phyloP scores from a whole-genome alignment of 352 stramenopile species.

The Globisporangium cylindrosporum region DNA sequence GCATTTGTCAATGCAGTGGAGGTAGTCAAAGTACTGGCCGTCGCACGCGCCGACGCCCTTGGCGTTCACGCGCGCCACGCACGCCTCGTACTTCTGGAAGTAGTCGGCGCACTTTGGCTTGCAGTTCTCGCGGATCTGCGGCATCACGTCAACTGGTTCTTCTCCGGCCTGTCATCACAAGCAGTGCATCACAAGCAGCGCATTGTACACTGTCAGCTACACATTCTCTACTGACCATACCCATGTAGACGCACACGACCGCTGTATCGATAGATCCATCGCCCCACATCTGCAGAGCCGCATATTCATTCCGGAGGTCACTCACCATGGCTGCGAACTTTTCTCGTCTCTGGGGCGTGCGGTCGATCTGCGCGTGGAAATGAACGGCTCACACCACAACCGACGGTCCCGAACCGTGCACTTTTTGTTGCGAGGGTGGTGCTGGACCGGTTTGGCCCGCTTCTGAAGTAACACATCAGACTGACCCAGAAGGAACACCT shows the following conservation, averaged over 20 bases:
- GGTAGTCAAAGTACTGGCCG: constrained; percentile 94
- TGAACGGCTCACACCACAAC: constrained; percentile 40
- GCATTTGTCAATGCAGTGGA: constrained; percentile 96
- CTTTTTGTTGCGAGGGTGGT: constrained; percentile 13
- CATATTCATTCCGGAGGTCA: constrained; percentile 17
- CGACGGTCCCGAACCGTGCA: constrained; percentile 15
- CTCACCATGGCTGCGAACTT: constrained; percentile 21
- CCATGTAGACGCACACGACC: too few species aligned
- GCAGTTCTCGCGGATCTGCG: constrained; percentile 90
- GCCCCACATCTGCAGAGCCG: background rate
- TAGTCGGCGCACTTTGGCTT: constrained; percentile 88
- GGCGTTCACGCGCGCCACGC: constrained; percentile 87
- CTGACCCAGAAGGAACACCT: background rate
- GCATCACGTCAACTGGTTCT: constrained; percentile 93
- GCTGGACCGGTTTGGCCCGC: background rate
- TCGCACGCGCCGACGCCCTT: constrained; percentile 93
- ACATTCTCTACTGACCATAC: background rate
- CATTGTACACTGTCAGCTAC: background rate
- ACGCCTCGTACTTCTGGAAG: constrained; percentile 90
- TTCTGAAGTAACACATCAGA: constrained; percentile 13
- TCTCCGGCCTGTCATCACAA: constrained; percentile 36
- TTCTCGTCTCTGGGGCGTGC: constrained; percentile 17
- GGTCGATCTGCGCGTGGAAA: constrained; percentile 19
- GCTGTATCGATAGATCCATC: background rate
- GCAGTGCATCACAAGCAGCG: background rate